phyloP scores from a whole-genome alignment of 2,329 filamentous ascomycete genomes.

The Aspergillus fumigatiaffinis region DNA sequence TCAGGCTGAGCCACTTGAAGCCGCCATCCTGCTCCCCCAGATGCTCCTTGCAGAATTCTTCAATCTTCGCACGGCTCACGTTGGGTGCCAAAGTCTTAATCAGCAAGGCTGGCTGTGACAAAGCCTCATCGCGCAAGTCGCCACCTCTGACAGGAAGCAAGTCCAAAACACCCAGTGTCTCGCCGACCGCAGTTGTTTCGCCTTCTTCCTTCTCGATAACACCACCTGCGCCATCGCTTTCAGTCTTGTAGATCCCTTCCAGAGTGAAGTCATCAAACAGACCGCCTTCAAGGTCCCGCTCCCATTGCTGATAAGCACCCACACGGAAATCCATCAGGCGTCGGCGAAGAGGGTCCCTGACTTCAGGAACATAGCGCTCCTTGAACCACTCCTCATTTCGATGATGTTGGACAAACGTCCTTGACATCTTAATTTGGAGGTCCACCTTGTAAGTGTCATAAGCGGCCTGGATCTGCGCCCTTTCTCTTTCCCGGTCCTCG shows the following conservation, averaged over 20 bases:
- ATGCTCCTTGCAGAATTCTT: constrained; percentile 91
- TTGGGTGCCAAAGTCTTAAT: constrained; percentile 98
- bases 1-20: constrained; percentile 93
- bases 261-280: constrained; percentile 92
- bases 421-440: constrained; percentile 70
- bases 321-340: constrained; percentile 78
- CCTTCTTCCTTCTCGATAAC: constrained; percentile 92
- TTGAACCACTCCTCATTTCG: constrained; percentile 98
- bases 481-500: constrained; percentile 60
- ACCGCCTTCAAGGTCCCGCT: constrained; percentile 77
- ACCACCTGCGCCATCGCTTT: constrained; percentile 81
- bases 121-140: constrained; percentile 83
- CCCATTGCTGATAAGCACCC: constrained; percentile 79
- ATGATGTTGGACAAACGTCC: constrained; percentile 84
- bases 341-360: constrained; percentile 68
- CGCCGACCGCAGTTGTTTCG: constrained; percentile 84
- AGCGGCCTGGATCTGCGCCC: constrained; percentile 60
- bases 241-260: constrained; percentile 89
- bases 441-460: constrained; percentile 65
- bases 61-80: constrained; percentile 87
- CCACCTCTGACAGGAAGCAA: constrained; percentile 77
- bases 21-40: constrained; percentile 86
- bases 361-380: constrained; percentile 84
- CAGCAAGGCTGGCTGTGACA: constrained; percentile 84
- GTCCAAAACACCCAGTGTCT: constrained; percentile 89